Evolutionary conservation across 2,329 filamentous ascomycete species (phyloP), one percentile per base, ranked within the genome.

Genomic region (Bisporella sp.): DNA sequence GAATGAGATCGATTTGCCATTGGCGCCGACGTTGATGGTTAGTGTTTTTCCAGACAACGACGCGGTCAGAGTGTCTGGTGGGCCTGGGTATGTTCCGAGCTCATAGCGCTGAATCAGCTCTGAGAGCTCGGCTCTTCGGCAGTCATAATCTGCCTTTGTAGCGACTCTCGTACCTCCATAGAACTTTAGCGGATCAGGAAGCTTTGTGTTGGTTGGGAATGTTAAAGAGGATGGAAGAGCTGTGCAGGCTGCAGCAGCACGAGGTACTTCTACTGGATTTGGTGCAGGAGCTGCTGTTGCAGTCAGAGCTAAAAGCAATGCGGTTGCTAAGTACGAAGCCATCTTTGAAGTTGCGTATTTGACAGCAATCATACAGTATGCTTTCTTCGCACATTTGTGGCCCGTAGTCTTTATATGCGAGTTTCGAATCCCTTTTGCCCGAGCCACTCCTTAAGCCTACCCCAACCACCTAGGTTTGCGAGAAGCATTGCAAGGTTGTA

Each of bases 71-170:
- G 64, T 69, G 59, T 73, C 69, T 4, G 74, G 73, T 4, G 71
- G 68, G 12, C 65, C 65, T 4, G 74, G 75, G 60, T 72, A 72
- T 51, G 66, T 68, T 47, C 75, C 75, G 13, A 77, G 68, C 64
- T 78, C 75, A 61, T 73, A 77, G 59, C 73, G 71, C 62, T 76
- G 70, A 57, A 78, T 61, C 44, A 71, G 64, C 55, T 71, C 69
- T 59, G 61, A 69, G 60, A 77, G 76, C 63, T 78, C 73, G 41
- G 68, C 61, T 55, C 68, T 66, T 45, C 75, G 73, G 63, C 76
- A 78, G 48, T 68, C 64, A 62, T 71, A 78, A 53, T 75, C 67
- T 30, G 62, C 69, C 62, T 72, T 70, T 51, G 68, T 73, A 5
- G 69, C 67, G 45, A 78, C 68, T 55, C 68, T 70, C 28, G 56